Percentiles rank a stretch among this genome's conserved stretches.
Conservation (phyloP, 345 rosid species). For the Eucalyptus melliodora region DNA sequence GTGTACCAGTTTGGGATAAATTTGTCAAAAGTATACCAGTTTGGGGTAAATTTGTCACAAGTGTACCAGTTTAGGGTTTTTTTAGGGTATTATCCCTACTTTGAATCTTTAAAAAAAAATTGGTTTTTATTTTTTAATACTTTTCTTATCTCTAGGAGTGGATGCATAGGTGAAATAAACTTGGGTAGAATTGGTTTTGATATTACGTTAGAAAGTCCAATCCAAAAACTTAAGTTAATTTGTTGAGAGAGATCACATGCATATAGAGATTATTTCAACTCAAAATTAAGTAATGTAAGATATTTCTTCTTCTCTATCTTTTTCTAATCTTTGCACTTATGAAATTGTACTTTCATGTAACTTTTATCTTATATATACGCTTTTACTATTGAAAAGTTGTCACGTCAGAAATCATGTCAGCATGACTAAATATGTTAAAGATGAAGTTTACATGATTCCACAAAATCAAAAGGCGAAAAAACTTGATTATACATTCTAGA, state of each 20-base stretch:
- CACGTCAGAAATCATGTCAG: not conserved
- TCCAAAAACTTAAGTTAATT: too few relatives aligned
- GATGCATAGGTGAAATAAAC: not conserved
- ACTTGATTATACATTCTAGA: not conserved
- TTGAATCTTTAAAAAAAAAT: too few relatives aligned
- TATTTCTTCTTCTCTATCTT: not conserved
- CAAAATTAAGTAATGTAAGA: not conserved
- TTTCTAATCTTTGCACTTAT: not conserved
- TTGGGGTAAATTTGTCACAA: too few relatives aligned
- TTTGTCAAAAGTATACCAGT: too few relatives aligned
- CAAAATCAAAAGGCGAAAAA: not conserved
- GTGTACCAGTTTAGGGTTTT: too few relatives aligned
- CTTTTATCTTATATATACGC: not conserved
- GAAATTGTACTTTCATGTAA: not conserved
- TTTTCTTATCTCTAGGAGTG: not conserved
- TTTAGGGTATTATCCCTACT: too few relatives aligned
- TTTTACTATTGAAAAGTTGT: not conserved
- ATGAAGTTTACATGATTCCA: not conserved
- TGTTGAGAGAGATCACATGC: too few relatives aligned
- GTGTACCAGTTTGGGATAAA: too few relatives aligned
- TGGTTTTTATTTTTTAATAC: too few relatives aligned
- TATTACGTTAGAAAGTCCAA: not conserved
- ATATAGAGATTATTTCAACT: not conserved
- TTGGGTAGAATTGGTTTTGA: not conserved
- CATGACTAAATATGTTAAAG: not conserved